Evolutionary conservation across 1,284 basidiomycete species (phyloP).

Genomic region (Tilletia caries): DNA sequence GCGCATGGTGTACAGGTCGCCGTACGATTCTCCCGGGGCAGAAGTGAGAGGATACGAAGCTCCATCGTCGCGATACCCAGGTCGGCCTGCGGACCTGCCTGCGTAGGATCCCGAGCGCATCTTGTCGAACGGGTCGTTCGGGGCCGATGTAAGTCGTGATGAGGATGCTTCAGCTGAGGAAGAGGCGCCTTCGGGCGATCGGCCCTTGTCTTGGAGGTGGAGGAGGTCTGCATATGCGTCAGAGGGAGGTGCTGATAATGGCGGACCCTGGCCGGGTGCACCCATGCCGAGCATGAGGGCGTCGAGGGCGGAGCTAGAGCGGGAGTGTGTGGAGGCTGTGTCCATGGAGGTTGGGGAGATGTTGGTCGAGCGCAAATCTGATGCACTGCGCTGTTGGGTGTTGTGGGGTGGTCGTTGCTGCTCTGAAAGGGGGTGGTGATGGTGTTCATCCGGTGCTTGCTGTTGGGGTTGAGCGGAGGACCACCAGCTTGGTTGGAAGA

Average conservation of each 20-base stretch:
- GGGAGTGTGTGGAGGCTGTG: slow-evolving; percentile 1
- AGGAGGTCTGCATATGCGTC: slow-evolving; percentile 4
- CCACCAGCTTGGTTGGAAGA: slow-evolving; percentile 2
- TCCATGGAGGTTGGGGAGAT: slow-evolving; percentile 5
- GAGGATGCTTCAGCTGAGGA: background rate
- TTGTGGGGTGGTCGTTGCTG: background rate
- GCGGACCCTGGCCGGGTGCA: background rate
- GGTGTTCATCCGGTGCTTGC: slow-evolving; percentile 8
- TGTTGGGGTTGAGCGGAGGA: slow-evolving; percentile 9
- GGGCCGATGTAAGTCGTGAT: background rate
- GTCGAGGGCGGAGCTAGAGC: slow-evolving; percentile 5
- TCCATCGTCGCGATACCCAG: too few species aligned
- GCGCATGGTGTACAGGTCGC: background rate
- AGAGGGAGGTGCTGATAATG: background rate
- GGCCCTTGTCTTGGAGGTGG: background rate
- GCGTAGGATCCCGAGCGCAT: background rate
- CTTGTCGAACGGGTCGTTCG: background rate
- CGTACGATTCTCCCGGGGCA: background rate
- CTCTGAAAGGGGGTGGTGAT: slow-evolving; percentile 16
- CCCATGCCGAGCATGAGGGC: slow-evolving; percentile 6
- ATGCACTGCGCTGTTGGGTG: background rate
- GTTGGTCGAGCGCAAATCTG: background rate
- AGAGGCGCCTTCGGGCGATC: background rate
- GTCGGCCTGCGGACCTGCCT: too few species aligned
- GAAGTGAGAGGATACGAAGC: background rate